Conservation (phyloP, 2,329 filamentous ascomycete genomes). For the Botrytis sinoallii region DNA sequence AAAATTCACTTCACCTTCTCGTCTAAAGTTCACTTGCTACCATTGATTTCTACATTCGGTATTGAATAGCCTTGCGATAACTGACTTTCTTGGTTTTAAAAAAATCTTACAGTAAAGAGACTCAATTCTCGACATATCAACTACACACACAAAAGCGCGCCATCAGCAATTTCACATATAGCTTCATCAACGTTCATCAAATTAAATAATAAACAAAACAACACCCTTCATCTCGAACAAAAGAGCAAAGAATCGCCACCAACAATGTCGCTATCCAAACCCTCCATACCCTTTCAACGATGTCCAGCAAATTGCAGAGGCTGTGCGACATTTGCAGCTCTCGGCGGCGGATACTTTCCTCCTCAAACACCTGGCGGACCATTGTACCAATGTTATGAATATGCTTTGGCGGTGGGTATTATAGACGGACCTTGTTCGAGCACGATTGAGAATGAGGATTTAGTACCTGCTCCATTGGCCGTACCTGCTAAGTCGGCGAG, state of each 20-base stretch:
- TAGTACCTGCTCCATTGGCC: background rate
- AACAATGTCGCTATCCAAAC: slow-evolving; percentile 9
- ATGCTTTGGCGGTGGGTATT: background rate
- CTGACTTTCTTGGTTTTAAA: background rate
- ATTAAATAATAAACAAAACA: background rate
- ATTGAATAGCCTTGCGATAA: background rate
- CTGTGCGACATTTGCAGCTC: slow-evolving; percentile 1
- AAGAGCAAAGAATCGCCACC: background rate
- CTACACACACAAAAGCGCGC: background rate
- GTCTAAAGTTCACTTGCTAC: background rate
- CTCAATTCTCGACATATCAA: background rate
- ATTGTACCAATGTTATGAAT: background rate
- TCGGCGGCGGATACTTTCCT: slow-evolving; percentile 3
- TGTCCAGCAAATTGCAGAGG: slow-evolving; percentile 7
- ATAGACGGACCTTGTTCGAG: background rate
- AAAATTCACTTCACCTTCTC: background rate
- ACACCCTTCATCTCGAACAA: background rate
- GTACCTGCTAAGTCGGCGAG: background rate
- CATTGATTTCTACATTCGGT: background rate
- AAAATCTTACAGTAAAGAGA: too few relatives aligned
- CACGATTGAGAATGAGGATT: background rate
- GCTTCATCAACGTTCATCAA: background rate
- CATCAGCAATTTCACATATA: background rate
- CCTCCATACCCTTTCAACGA: slow-evolving; percentile 1
- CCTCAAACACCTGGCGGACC: background rate